A percentile compares a stretch with the other conserved stretches of the same genome.
These are phyloP conservation scores for Magnaporthales sp. DNA, from an alignment of 2,329 filamentous ascomycete species.

Conservation along the genomic window DNA sequence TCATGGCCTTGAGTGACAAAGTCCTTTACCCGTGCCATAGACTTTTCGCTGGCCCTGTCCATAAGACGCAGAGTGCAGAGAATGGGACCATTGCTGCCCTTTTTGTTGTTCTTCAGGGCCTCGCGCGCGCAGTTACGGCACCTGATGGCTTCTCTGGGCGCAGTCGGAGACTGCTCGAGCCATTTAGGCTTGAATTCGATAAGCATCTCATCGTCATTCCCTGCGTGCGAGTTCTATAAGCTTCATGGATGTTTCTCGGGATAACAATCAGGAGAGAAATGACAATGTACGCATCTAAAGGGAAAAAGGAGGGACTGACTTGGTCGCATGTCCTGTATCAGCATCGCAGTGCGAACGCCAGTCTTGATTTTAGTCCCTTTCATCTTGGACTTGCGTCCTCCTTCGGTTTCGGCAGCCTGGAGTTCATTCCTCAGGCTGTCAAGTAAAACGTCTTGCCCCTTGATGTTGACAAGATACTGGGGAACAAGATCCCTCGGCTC, in stretches of 20 bases:
- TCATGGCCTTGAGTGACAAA: slow-evolving; percentile 12
- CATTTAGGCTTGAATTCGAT: slow-evolving; percentile 69
- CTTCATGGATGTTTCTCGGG: neutral
- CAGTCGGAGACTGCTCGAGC: slow-evolving; percentile 67
- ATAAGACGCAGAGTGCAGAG: slow-evolving; percentile 55
- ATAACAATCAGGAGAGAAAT: no score
- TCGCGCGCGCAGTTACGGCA: slow-evolving; percentile 67
- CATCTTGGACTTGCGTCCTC: neutral
- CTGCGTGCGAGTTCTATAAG: neutral
- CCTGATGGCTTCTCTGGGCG: slow-evolving; percentile 50
- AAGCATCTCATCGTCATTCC: neutral
- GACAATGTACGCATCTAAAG: no score
- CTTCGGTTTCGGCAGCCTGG: neutral
- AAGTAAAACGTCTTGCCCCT: neutral
- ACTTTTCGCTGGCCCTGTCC: slow-evolving; percentile 18
- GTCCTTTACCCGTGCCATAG: neutral
- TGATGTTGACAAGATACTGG: slow-evolving; percentile 1
- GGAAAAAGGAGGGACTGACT: slow-evolving; percentile 12
- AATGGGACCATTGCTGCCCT: slow-evolving; percentile 21
- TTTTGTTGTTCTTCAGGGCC: slow-evolving; percentile 17
- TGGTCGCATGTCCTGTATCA: slow-evolving; percentile 66
- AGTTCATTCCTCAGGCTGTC: neutral
- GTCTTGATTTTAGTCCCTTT: slow-evolving; percentile 1
- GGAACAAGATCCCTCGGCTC: slow-evolving; percentile 4
- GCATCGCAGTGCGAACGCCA: slow-evolving; percentile 27